phyloP scores from a whole-genome alignment of 306 rosid species.

The Potentilla sterilis region DNA sequence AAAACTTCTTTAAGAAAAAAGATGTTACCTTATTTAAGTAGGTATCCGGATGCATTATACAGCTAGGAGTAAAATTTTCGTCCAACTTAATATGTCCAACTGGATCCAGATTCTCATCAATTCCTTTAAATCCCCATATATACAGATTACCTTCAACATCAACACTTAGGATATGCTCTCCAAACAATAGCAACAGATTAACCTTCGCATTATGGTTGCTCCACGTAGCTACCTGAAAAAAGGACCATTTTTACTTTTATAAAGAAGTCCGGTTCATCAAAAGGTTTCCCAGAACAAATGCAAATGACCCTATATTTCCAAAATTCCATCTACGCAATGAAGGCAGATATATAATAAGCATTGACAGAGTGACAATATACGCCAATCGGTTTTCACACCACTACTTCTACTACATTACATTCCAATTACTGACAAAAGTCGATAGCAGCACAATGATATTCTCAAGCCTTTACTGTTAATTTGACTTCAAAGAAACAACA shows the following conservation, averaged over 20 bases:
- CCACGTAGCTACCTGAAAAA: slow-evolving; percentile 73
- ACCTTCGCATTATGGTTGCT: slow-evolving; percentile 65
- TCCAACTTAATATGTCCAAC: slow-evolving; percentile 54
- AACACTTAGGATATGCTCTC: slow-evolving; percentile 71
- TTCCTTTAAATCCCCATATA: slow-evolving; percentile 79
- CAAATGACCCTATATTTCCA: background rate
- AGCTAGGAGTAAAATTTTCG: slow-evolving; percentile 53
- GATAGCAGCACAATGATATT: background rate
- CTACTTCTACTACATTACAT: background rate
- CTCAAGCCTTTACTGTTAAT: background rate
- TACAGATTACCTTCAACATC: slow-evolving; percentile 62
- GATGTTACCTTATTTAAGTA: slow-evolving; percentile 78
- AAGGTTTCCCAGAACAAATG: background rate
- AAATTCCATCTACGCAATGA: background rate
- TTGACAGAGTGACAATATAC: background rate
- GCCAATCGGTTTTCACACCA: background rate
- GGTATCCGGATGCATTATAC: slow-evolving; percentile 90
- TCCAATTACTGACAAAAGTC: background rate
- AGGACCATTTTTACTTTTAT: background rate
- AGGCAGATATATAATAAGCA: background rate
- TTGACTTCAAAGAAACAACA: background rate
- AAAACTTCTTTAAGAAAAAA: slow-evolving; percentile 4
- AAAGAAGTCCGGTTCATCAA: slow-evolving; percentile 4
- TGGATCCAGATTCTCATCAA: slow-evolving; percentile 51
- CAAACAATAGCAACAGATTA: slow-evolving; percentile 65